Evolutionary conservation across 768 basidiomycete genomes (phyloP).

Genomic region (Ramaria sp.): DNA sequence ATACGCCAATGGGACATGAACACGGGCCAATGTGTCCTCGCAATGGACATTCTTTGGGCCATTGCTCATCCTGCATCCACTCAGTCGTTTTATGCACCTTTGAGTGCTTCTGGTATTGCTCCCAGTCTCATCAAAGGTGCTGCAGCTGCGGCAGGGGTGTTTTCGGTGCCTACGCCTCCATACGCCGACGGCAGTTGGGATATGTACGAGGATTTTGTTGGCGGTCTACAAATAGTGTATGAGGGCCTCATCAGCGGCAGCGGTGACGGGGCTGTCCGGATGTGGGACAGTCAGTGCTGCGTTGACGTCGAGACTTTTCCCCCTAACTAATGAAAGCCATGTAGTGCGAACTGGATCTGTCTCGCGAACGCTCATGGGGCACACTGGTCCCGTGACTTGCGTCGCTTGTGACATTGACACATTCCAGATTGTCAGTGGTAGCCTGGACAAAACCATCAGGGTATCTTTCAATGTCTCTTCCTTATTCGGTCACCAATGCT

Average conservation of each 20-base stretch:
- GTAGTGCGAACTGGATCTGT: slow-evolving; percentile 96
- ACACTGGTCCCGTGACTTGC: slow-evolving; percentile 88
- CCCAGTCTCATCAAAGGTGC: slow-evolving; percentile 41
- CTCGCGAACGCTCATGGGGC: slow-evolving; percentile 85
- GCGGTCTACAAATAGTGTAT: slow-evolving; percentile 97
- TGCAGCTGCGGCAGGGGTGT: slow-evolving; percentile 47
- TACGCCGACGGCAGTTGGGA: slow-evolving; percentile 88
- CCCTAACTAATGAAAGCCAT: background rate
- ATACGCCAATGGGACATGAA: slow-evolving; percentile 96
- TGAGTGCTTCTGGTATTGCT: slow-evolving; percentile 20
- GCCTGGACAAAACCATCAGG: slow-evolving; percentile 85
- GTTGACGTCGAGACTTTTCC: background rate
- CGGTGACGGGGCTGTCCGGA: slow-evolving; percentile 92
- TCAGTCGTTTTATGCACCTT: slow-evolving; percentile 3
- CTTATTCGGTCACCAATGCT: background rate
- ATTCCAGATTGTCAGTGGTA: slow-evolving; percentile 83
- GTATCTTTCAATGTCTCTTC: slow-evolving; percentile 32
- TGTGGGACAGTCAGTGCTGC: slow-evolving; percentile 92
- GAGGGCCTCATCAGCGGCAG: slow-evolving; percentile 96
- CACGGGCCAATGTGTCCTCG: slow-evolving; percentile 96
- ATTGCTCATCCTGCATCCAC: slow-evolving; percentile 75
- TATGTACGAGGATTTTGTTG: slow-evolving; percentile 95
- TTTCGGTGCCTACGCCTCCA: slow-evolving; percentile 78
- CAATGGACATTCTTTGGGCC: slow-evolving; percentile 99
- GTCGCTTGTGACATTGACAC: slow-evolving; percentile 86